A percentile compares a stretch with the other conserved stretches of the same genome.
Evolutionary conservation across 257 asterid species (phyloP).

Genomic region (Nicotiana paniculata): DNA sequence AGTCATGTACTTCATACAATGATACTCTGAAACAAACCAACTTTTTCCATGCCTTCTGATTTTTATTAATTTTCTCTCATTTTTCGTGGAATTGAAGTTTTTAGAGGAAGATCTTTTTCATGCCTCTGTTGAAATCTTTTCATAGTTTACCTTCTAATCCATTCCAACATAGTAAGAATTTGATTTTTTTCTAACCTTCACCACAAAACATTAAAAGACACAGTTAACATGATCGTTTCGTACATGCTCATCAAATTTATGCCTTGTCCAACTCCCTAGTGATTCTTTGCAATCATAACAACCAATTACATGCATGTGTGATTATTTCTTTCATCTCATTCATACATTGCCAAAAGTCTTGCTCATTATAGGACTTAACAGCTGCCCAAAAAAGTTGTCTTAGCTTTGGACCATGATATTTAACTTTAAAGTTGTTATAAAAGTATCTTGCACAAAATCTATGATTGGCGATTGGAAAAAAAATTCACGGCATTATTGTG

Average conservation of each 20-base stretch:
- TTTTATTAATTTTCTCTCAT: background rate
- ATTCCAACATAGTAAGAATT: background rate
- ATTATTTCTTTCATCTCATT: too few relatives aligned
- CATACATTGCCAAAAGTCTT: too few relatives aligned
- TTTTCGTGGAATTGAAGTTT: background rate
- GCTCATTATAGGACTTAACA: too few relatives aligned
- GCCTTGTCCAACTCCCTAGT: background rate
- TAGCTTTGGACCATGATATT: too few relatives aligned
- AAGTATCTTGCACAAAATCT: too few relatives aligned
- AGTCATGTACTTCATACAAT: background rate
- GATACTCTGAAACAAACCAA: background rate
- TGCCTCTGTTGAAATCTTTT: background rate
- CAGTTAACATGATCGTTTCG: background rate
- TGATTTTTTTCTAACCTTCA: background rate
- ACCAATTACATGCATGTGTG: background rate
- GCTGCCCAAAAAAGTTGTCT: too few relatives aligned
- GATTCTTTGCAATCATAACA: background rate
- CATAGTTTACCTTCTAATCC: background rate
- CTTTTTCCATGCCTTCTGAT: background rate
- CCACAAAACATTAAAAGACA: background rate
- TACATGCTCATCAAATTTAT: background rate
- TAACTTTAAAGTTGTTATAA: too few relatives aligned
- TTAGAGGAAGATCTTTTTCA: background rate
- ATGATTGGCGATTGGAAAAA: too few relatives aligned
- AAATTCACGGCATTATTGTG: too few relatives aligned